Conservation (phyloP, 73 alveolate species). For the Paramecium octaurelia region DNA sequence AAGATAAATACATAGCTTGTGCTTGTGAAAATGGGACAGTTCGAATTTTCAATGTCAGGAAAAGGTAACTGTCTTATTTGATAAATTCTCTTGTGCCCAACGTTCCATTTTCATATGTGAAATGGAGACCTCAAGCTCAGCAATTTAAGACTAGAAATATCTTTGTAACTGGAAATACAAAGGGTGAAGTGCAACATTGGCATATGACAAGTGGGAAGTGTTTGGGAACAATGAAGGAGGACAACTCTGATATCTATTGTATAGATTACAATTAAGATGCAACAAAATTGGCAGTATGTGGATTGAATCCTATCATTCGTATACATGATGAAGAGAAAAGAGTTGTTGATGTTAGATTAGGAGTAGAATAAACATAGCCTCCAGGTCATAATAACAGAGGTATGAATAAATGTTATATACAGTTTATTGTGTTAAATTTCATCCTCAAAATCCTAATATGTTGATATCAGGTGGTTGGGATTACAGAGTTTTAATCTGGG, state of each 20-base stretch:
- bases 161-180: constrained; percentile 88
- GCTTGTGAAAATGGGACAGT: constrained; percentile 87
- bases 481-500: constrained; percentile 75
- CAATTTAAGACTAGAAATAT: constrained; percentile 86
- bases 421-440: constrained; percentile 66
- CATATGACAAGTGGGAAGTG: constrained; percentile 96
- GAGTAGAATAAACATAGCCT: constrained; percentile 66
- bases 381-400: constrained; percentile 66
- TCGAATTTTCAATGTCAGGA: constrained; percentile 78
- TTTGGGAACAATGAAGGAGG: constrained; percentile 88
- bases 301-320: constrained; percentile 64
- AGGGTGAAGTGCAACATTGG: constrained; percentile 93
- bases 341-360: constrained; percentile 53
- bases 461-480: constrained; percentile 87
- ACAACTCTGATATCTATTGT: constrained; percentile 86
- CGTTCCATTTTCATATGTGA: constrained; percentile 76
- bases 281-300: constrained; percentile 66
- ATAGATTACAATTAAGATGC: constrained; percentile 97
- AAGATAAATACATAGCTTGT: constrained; percentile 85
- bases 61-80: constrained; percentile 68
- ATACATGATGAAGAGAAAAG: constrained; percentile 71
- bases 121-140: constrained; percentile 88
- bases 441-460: constrained; percentile 75
- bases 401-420: neutral
- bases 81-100: constrained; percentile 49